Evolutionary conservation across 371 early-diverging fungal genomes (phyloP), one percentile per base, ranked within the genome.

Genomic region (Astathelohania contejeani): DNA sequence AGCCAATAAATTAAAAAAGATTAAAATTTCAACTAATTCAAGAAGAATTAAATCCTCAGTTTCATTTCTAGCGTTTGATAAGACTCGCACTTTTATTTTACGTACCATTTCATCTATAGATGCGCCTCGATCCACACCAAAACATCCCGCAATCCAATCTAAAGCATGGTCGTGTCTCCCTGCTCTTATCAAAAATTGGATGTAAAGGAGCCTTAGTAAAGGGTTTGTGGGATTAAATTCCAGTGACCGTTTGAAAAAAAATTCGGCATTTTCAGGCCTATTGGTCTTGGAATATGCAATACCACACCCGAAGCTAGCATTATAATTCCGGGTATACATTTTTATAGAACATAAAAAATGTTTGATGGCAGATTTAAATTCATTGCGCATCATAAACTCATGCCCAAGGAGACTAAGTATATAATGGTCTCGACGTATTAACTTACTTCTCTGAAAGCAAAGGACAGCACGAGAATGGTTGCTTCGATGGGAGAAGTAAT

Each of bases 251-350:
- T 45, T 53, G 44, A 67, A 67, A 54, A 47, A 65, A 44, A 25
- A 58, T 37, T 69, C 67, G 1, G 73, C 71, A 28, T 63, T 53
- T 14, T 63, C 71, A 24, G 40, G 50, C 44, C 65, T 70, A 23
- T 61, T 60, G 10, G 59, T 58, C 29, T 64, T 65, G 16, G 53
- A 53, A 58, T 66, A 70, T 19, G 65, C 67, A n/a, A 71, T 24
- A 32, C 69, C 76, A 46, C 63, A 58, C 18, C 76, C 76, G 47
- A 70, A 70, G 35, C 56, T 40, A 24, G 73, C 71, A 18, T 59
- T 70, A 49, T 68, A 64, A 49, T 68, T 69, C 9, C 56, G 50
- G 46, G 42, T 35, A 27, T 50, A 47, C 65, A 73, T 69, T 35
- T 61, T 54, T 2, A 62, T 43, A 14, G 69, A 60, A 12, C 29